Evolutionary conservation across 1,284 basidiomycete species (phyloP).

Genomic region (Cutaneotrichosporon dermatis): DNA sequence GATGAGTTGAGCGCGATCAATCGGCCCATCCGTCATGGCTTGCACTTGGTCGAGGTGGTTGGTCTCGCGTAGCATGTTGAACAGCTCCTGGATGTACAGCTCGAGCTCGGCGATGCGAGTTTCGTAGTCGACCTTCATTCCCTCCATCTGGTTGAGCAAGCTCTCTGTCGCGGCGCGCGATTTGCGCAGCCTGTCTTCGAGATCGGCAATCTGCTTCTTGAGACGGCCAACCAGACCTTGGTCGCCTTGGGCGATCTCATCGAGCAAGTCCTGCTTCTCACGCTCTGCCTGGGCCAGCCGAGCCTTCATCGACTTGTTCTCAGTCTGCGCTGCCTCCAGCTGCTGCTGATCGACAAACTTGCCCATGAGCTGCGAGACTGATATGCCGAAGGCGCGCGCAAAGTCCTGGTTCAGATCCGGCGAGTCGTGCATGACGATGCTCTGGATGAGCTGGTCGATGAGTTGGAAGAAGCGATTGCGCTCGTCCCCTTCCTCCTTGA

Average conservation of each 20-base stretch:
- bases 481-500: slow-evolving; percentile 78
- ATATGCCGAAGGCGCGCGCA: slow-evolving; percentile 78
- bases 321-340: slow-evolving; percentile 69
- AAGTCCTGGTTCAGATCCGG: slow-evolving; percentile 65
- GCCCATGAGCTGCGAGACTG: slow-evolving; percentile 81
- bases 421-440: slow-evolving; percentile 85
- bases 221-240: slow-evolving; percentile 80
- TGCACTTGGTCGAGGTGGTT: slow-evolving; percentile 68
- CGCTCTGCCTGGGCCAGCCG: slow-evolving; percentile 50
- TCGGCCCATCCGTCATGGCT: slow-evolving; percentile 54
- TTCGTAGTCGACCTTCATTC: slow-evolving; percentile 77
- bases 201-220: slow-evolving; percentile 65
- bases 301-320: slow-evolving; percentile 65
- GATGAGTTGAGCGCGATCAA: slow-evolving; percentile 77
- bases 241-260: slow-evolving; percentile 71
- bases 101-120: slow-evolving; percentile 84
- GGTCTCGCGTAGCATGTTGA: slow-evolving; percentile 83
- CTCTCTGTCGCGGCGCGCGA: slow-evolving; percentile 74
- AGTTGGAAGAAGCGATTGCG: slow-evolving; percentile 87
- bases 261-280: slow-evolving; percentile 59
- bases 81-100: slow-evolving; percentile 86
- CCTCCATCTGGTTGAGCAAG: slow-evolving; percentile 71
- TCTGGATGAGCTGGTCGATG: slow-evolving; percentile 85
- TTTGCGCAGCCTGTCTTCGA: slow-evolving; percentile 73
- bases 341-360: slow-evolving; percentile 89